Conservation (phyloP, 768 basidiomycete genomes). For the Russula ochroleuca region DNA sequence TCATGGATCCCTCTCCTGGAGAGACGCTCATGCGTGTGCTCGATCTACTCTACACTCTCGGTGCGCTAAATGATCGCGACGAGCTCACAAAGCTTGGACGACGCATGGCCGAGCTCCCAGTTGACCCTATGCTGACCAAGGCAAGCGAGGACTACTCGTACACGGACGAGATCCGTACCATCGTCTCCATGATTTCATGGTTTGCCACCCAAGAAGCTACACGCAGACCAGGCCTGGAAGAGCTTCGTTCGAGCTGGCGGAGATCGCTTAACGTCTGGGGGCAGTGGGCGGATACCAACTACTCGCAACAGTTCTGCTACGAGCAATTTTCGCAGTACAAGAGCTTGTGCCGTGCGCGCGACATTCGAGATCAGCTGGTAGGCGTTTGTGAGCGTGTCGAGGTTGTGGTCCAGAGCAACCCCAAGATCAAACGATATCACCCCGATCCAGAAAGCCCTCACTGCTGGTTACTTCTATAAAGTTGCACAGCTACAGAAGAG, state of each 20-base stretch:
- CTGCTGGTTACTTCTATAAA: slow-evolving; percentile 93
- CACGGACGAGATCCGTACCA: slow-evolving; percentile 96
- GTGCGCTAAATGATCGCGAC: too few species aligned
- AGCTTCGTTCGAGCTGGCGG: slow-evolving; percentile 95
- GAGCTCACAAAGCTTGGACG: too few species aligned
- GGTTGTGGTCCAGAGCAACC: slow-evolving; percentile 78
- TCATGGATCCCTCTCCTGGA: too few species aligned
- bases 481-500: too few species aligned
- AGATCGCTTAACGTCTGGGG: slow-evolving; percentile 96
- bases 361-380: slow-evolving; percentile 94
- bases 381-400: slow-evolving; percentile 96
- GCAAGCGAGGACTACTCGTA: slow-evolving; percentile 91
- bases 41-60: too few species aligned
- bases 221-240: slow-evolving; percentile 96
- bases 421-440: slow-evolving; percentile 91
- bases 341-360: slow-evolving; percentile 87
- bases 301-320: slow-evolving; percentile 95
- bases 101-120: slow-evolving; percentile 99
- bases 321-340: slow-evolving; percentile 96
- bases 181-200: slow-evolving; percentile 96
- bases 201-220: slow-evolving; percentile 91
- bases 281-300: too few species aligned
- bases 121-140: slow-evolving; percentile 97
- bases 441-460: slow-evolving; percentile 92
- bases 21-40: too few species aligned